Percentiles rank a stretch among this genome's conserved stretches.
Conservation (phyloP, 257 asterid genomes). For the Ehretia macrophylla region DNA sequence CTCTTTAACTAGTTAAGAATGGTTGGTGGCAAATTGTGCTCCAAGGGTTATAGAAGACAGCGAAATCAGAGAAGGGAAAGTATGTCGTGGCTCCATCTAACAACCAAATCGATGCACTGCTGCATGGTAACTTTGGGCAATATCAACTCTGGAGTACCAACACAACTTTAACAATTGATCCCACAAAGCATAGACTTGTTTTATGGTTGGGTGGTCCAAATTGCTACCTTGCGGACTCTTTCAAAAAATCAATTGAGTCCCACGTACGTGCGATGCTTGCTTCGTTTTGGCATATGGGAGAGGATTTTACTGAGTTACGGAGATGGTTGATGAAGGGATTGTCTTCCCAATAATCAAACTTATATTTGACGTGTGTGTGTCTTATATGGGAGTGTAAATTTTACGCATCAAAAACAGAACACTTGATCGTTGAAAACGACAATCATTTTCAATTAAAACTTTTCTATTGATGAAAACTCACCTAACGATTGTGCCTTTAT, state of each 20-base stretch:
- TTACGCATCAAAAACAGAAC: no score
- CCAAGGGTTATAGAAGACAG: not conserved
- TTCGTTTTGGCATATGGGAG: not conserved
- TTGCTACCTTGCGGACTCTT: not conserved
- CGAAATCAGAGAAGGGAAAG: not conserved
- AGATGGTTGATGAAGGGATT: no score
- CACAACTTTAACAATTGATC: not conserved
- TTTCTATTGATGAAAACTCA: no score
- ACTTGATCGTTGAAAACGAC: no score
- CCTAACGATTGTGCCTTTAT: conserved; percentile 31
- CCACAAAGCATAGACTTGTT: not conserved
- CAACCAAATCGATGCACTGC: not conserved
- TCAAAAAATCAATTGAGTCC: not conserved
- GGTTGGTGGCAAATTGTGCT: not conserved
- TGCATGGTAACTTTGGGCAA: conserved; percentile 9
- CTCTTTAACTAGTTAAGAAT: no score
- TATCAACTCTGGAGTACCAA: not conserved
- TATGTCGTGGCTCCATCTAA: not conserved
- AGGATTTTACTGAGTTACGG: not conserved
- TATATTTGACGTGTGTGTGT: no score
- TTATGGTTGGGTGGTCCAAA: conserved; percentile 10
- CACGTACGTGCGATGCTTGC: conserved; percentile 31
- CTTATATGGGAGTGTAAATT: no score
- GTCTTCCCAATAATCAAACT: no score
- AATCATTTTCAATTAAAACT: no score